These are phyloP conservation scores for Suhomyces ambrosiae DNA, from an alignment of 1,139 yeast genomes.

Conservation along the genomic window DNA sequence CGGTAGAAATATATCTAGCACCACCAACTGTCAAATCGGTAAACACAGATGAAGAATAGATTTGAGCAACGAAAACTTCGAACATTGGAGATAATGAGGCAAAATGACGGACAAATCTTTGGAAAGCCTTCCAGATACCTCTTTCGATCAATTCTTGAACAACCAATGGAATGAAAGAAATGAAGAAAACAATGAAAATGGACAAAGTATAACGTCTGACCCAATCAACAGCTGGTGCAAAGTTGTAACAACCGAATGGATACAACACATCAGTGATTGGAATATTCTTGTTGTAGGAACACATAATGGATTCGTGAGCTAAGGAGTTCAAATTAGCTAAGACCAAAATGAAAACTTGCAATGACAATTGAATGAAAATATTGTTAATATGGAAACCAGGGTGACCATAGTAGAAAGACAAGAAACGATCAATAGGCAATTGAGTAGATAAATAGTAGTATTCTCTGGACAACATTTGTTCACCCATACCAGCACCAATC, in stretches of 20 bases:
- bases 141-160: conserved; percentile 97
- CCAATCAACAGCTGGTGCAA: conserved; percentile 93
- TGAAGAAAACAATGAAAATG: conserved; percentile 97
- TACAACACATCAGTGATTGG: conserved; percentile 83
- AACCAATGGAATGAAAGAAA: conserved; percentile 92
- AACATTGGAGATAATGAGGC: conserved; percentile 92
- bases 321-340: conserved; percentile 88
- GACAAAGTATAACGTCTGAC: conserved; percentile 96
- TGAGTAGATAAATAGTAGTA: conserved; percentile 97
- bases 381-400: conserved; percentile 99
- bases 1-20: conserved; percentile 98
- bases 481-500: conserved; percentile 99
- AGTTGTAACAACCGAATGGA: conserved; percentile 94
- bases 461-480: conserved; percentile 97
- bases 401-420: conserved; percentile 97
- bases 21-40: conserved; percentile 98
- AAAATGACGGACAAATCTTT: conserved; percentile 88
- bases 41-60: conserved; percentile 86
- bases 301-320: conserved; percentile 86
- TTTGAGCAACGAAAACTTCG: conserved; percentile 98
- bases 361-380: conserved; percentile 90
- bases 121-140: conserved; percentile 94
- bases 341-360: conserved; percentile 90
- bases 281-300: conserved; percentile 78
- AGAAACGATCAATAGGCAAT: conserved; percentile 93